Evolutionary conservation across 352 stramenopile genomes (phyloP), one percentile per base, ranked within the genome.

Genomic region (Halophytophthora polymorphica): DNA sequence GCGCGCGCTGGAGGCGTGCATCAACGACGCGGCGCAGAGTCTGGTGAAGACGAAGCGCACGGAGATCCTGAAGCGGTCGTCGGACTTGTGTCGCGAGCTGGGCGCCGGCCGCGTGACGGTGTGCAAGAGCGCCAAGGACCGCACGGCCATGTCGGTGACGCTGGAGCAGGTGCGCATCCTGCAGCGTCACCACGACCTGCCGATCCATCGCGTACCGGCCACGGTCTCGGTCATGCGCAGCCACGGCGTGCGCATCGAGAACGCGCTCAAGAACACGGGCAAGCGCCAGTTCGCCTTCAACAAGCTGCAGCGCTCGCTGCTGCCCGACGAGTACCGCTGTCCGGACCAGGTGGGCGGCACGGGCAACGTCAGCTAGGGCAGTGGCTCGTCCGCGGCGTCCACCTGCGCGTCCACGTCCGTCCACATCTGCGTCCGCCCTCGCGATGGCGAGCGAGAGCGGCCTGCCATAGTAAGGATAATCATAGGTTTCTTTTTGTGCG

Each of bases 111-210:
- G 90, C 38, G 81, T 97, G 15, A 97, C 97, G 0, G 97, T 98
- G 42, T 99, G 96, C 61, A 98, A 99, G 59, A 97, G 83, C 66
- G 96, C 95, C 14, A 99, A 99, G 66, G 96, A 99, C 72, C 85
- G 96, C 37, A 99, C 96, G 33, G 95, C 92, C 41, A 99, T 99
- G 96, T 96, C 96, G 17, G 88, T 98, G 22, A 98, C 95, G 22
- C 86, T 98, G 25, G 97, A 98, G 63, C 88, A 98, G 57, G 90
- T 91, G 25, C 83, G 83, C 23, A 92, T 95, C 28, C 47, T 95
- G 66, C 77, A 88, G 43, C 78, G 77, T 23, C 83, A 93, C 59
- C 85, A 95, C 54, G 83, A 91, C 43, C 51, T 95, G 40, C 83
- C 81, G 2, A 50, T 50, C 21, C 77, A 93, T 55, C 78, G 81